Evolutionary conservation across 1,284 basidiomycete species (phyloP), one percentile per base, ranked within the genome.

Genomic region (Heliocybe sulcata): DNA sequence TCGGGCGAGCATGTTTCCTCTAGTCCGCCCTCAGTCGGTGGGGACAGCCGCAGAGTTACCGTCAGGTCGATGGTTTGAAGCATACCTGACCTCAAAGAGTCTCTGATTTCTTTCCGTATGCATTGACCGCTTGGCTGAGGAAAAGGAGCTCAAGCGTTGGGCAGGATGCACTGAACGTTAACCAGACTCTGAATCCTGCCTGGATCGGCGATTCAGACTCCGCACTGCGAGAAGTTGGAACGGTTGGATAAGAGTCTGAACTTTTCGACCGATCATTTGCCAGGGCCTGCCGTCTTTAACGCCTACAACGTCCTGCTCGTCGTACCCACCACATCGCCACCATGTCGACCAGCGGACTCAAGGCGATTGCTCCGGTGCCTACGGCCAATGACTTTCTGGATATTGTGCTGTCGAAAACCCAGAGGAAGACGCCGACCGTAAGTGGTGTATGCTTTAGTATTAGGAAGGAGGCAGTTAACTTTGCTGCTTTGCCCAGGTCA

Each of bases 341-440:
- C 59, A 92, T 92, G 89, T 90, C 90, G 66, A 88, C 89, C 55
- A 91, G 87, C 69, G 90, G 92, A 56, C 79, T 97, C 63, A 96
- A 97, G 77, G 85, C 89, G 55, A 99, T 99, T 67, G 92, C 97
- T 55, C 96, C 97, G 45, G 96, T 99, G 54, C 96, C 96, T 51
- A 96, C 92, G 48, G 92, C 96, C 61, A 77, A 84, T 29, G 95
- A 99, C 72, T 98, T 98, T 69, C 73, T 98, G 71, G 96, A 98
- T 73, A 95, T 96, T 59, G 90, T 95, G 20, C 68, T 95, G 69
- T 95, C 90, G 67, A 98, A 88, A 76, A 98, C 93, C 16, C 94
- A 94, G 75, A 79, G 96, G 63, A 98, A 98, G 78, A 98, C 96
- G 31, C 95, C 96, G 14, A 98, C 96, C 45, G 96, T 94, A 68